phyloP scores from a whole-genome alignment of 768 basidiomycete species.

The Piloderma croceum region DNA sequence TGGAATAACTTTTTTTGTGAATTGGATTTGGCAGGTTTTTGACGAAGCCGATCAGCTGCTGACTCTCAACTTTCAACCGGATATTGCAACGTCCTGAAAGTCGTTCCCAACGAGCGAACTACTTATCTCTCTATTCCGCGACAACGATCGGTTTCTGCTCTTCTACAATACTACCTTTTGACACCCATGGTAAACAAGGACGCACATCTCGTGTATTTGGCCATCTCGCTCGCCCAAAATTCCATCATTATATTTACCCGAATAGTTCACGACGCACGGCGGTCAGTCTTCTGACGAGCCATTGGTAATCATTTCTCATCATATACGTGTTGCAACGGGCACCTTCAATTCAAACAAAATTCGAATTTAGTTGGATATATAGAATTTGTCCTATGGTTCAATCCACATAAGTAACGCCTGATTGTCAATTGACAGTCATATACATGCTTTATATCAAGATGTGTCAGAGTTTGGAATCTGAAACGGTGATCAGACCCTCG shows the following conservation, averaged over 20 bases:
- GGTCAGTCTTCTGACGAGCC: conserved; percentile 26
- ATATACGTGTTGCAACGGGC: too few species aligned
- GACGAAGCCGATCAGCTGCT: conserved; percentile 43
- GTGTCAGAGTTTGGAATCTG: too few species aligned
- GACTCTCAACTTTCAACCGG: conserved; percentile 63
- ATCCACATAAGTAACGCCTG: too few species aligned
- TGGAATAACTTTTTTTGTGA: not conserved
- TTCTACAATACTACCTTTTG: conserved; percentile 62
- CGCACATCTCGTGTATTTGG: conserved; percentile 52
- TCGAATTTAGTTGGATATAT: too few species aligned
- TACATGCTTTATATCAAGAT: too few species aligned
- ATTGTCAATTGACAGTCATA: too few species aligned
- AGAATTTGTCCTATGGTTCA: too few species aligned
- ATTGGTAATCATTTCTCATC: too few species aligned
- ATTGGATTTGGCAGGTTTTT: conserved; percentile 1
- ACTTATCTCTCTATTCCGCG: conserved; percentile 65
- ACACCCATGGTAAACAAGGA: conserved; percentile 57
- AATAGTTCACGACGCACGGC: conserved; percentile 60
- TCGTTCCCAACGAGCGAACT: conserved; percentile 57
- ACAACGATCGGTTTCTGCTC: conserved; percentile 68
- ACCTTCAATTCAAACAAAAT: too few species aligned
- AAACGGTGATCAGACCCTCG: too few species aligned
- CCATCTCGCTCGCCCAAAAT: conserved; percentile 52
- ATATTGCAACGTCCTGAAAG: conserved; percentile 61
- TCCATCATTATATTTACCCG: conserved; percentile 63